These are phyloP conservation scores for Yarrowia bubula DNA, from an alignment of 805 yeast species.

Conservation along the genomic window DNA sequence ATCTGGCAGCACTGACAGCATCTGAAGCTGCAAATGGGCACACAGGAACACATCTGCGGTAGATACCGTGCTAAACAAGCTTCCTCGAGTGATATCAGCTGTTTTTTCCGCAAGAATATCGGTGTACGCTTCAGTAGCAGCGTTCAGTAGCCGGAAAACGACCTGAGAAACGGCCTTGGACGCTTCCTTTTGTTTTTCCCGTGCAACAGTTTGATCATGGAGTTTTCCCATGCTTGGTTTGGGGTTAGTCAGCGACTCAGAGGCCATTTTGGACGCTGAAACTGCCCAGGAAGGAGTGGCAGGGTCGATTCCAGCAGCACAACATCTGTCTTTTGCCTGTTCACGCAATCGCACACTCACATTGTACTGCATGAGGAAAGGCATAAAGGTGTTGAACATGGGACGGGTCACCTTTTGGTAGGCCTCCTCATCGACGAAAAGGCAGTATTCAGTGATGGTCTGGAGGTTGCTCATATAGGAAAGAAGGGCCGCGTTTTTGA, in stretches of 20 bases:
- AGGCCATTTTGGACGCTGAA: constrained; percentile 48
- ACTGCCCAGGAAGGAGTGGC: constrained; percentile 17
- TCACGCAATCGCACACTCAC: constrained; percentile 46
- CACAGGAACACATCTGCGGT: constrained; percentile 11
- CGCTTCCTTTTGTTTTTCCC: background rate
- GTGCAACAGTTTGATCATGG: constrained; percentile 5
- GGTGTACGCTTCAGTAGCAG: background rate
- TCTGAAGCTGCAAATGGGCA: constrained; percentile 11
- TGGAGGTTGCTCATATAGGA: constrained; percentile 25
- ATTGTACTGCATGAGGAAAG: constrained; percentile 30
- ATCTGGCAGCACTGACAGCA: background rate
- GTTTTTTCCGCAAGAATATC: background rate
- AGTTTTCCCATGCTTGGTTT: constrained; percentile 9
- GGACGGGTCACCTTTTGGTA: constrained; percentile 36
- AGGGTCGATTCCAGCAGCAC: constrained; percentile 15
- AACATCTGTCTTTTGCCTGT: constrained; percentile 42
- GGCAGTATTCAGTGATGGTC: constrained; percentile 27
- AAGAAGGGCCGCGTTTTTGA: constrained; percentile 26
- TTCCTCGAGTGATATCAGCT: background rate
- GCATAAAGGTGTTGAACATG: constrained; percentile 30
- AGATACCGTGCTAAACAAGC: background rate
- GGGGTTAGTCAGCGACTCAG: constrained; percentile 26
- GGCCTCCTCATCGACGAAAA: constrained; percentile 34
- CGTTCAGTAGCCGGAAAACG: background rate
- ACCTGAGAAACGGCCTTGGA: constrained; percentile 9